Evolutionary conservation across 768 basidiomycete species (phyloP).

Genomic region (Boletus vermiculosoides): DNA sequence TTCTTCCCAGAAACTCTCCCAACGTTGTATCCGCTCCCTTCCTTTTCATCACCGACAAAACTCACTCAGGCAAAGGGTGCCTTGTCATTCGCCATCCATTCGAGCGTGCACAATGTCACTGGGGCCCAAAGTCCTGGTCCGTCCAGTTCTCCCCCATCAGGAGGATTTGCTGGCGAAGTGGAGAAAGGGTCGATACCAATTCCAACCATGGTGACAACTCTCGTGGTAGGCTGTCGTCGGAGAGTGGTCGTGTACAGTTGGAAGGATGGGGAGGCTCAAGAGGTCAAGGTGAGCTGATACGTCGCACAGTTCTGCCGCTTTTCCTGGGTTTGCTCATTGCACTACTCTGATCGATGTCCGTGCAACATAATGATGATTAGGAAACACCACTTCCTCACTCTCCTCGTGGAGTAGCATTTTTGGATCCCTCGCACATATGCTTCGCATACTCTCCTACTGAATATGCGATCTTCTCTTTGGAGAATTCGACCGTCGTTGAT

Average conservation of each 20-base stretch:
- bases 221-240: conserved; percentile 83
- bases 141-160: conserved; percentile 7
- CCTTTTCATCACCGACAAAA: conserved; percentile 64
- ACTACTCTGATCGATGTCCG: not conserved
- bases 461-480: conserved; percentile 66
- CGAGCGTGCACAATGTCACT: conserved; percentile 50
- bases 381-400: conserved; percentile 87
- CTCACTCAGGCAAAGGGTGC: conserved; percentile 78
- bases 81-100: conserved; percentile 76
- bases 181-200: conserved; percentile 42
- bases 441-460: conserved; percentile 76
- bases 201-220: conserved; percentile 66
- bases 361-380: conserved; percentile 36
- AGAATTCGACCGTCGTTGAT: conserved; percentile 55
- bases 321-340: not conserved
- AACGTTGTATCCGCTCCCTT: conserved; percentile 74
- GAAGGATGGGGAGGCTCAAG: conserved; percentile 80
- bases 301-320: not conserved
- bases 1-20: conserved; percentile 59
- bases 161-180: conserved; percentile 9
- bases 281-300: conserved; percentile 51
- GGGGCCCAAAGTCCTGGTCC: conserved; percentile 24
- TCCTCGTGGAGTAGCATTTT: conserved; percentile 79
- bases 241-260: conserved; percentile 84
- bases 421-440: conserved; percentile 57